These are phyloP conservation scores for Pseudopithomyces maydicus DNA, from an alignment of 2,329 filamentous ascomycete species.

Conservation along the genomic window DNA sequence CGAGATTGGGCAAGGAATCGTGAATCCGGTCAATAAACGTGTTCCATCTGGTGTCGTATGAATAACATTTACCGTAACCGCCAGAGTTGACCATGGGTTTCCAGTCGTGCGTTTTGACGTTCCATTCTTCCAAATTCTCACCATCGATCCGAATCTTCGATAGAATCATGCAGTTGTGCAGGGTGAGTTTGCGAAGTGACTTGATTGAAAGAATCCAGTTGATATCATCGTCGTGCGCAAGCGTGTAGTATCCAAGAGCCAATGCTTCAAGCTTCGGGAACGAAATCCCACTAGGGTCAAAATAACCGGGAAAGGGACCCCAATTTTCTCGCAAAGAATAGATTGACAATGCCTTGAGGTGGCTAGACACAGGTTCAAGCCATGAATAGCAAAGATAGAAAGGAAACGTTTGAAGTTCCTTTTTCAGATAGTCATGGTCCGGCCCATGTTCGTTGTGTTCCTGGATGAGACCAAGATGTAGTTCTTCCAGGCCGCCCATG, in stretches of 20 bases:
- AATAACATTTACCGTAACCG: neutral
- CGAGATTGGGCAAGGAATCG: neutral
- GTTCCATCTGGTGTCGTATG: neutral
- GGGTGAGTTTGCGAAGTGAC: slow-evolving; percentile 9
- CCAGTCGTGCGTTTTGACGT: neutral
- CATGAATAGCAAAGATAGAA: slow-evolving; percentile 7
- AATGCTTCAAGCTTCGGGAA: slow-evolving; percentile 15
- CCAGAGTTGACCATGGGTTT: neutral
- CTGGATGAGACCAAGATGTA: slow-evolving; percentile 11
- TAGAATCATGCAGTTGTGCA: slow-evolving; percentile 16
- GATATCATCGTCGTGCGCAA: slow-evolving; percentile 14
- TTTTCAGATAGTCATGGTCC: slow-evolving; percentile 11
- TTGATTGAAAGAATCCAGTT: slow-evolving; percentile 13
- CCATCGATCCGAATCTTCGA: slow-evolving; percentile 5
- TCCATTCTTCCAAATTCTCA: slow-evolving; percentile 2
- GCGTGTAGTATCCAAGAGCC: slow-evolving; percentile 14
- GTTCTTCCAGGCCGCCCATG: slow-evolving; percentile 12
- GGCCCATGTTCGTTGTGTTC: slow-evolving; percentile 12
- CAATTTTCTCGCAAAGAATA: slow-evolving; percentile 9
- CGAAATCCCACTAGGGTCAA: slow-evolving; percentile 8
- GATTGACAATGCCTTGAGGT: slow-evolving; percentile 10
- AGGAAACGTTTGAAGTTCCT: slow-evolving; percentile 14
- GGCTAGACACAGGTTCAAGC: slow-evolving; percentile 11
- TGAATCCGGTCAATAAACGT: slow-evolving; percentile 1
- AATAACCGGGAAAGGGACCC: slow-evolving; percentile 17